phyloP scores from a whole-genome alignment of 441 rosid species.

The Melastoma candidum region DNA sequence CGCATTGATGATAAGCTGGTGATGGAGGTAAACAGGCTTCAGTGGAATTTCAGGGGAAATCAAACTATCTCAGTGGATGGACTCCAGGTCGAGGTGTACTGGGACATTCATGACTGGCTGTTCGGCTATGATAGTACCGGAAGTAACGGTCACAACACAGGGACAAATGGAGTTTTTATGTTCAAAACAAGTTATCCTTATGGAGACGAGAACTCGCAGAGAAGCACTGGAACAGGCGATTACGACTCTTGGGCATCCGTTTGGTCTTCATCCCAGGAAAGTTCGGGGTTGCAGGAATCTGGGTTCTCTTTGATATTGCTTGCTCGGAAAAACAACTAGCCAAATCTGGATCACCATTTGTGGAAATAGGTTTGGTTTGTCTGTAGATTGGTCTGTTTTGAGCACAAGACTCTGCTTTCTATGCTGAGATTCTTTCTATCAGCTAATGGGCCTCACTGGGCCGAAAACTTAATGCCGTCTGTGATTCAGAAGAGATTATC shows the following conservation, averaged over 20 bases:
- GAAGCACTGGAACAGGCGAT: conserved; percentile 17
- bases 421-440: no score
- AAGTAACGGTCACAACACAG: conserved; percentile 13
- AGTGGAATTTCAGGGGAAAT: conserved; percentile 93
- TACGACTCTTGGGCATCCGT: conserved; percentile 37
- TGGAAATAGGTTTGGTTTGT: no score
- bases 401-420: no score
- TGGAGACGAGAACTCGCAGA: conserved; percentile 32
- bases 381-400: no score
- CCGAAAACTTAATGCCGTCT: no score
- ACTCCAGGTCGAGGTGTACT: conserved; percentile 70
- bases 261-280: conserved; percentile 44
- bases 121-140: conserved; percentile 37
- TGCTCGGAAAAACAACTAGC: conserved; percentile 79
- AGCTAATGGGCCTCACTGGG: no score
- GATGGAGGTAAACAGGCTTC: conserved; percentile 70
- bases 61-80: conserved; percentile 74
- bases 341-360: no score
- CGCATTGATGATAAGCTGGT: conserved; percentile 64
- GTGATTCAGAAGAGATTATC: no score
- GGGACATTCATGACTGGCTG: conserved; percentile 95
- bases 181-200: conserved; percentile 55
- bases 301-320: conserved; percentile 68
- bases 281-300: conserved; percentile 47
- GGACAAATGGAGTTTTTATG: conserved; percentile 72